Conservation (phyloP, 495 filamentous ascomycete genomes). For the Penicillium arizonense region DNA sequence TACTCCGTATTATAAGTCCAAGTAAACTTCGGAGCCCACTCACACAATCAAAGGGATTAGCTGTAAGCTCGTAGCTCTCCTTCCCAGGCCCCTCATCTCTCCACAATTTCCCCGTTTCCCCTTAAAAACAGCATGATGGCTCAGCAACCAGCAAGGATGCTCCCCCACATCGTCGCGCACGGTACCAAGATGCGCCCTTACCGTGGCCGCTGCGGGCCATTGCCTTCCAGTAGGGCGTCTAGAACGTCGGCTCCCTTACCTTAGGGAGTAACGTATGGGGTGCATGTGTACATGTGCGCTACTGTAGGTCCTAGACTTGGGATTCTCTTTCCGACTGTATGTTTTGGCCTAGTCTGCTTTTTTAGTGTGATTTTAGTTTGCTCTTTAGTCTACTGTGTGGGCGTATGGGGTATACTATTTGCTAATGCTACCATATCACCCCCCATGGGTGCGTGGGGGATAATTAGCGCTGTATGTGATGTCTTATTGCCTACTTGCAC, state of each 20-base stretch:
- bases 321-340: neutral
- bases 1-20: neutral
- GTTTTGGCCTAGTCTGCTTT: no score
- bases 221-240: neutral
- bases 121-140: neutral
- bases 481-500: no score
- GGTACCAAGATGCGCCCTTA: neutral
- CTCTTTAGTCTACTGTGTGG: no score
- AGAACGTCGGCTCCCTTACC: neutral
- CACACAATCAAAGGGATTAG: no score
- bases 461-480: no score
- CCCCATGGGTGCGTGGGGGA: no score
- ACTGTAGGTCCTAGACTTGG: neutral
- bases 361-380: no score
- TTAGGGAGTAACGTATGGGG: neutral
- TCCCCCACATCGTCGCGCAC: conserved; percentile 6
- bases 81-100: neutral
- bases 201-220: neutral
- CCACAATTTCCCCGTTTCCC: neutral
- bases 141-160: neutral
- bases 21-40: no score
- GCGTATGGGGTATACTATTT: no score
- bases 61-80: neutral
- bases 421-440: no score
- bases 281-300: neutral